A percentile compares a stretch with the other conserved stretches of the same genome.
phyloP scores from a whole-genome alignment of 2,329 filamentous ascomycete genomes.

The Geosmithia morbida region DNA sequence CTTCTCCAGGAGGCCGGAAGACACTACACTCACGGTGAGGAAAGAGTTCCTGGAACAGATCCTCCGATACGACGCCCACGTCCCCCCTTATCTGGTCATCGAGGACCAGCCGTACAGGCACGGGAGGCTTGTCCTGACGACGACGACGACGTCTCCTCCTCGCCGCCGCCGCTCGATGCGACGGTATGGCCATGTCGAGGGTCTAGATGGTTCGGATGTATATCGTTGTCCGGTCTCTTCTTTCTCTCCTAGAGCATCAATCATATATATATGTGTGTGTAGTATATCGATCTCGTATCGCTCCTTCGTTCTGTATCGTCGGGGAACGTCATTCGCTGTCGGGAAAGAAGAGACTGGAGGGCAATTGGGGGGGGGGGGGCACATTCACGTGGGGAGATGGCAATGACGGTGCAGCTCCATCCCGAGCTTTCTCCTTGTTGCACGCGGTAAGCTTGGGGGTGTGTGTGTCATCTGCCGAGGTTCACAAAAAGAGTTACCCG shows the following conservation, averaged over 20 bases:
- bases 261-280: too few species aligned
- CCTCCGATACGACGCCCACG: slow-evolving; percentile 72
- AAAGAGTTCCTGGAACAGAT: slow-evolving; percentile 73
- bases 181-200: slow-evolving; percentile 1
- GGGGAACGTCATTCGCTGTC: background rate
- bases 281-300: too few species aligned
- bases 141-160: slow-evolving; percentile 34
- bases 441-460: too few species aligned
- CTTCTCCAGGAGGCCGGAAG: too few species aligned
- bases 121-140: slow-evolving; percentile 55
- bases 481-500: too few species aligned
- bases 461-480: too few species aligned
- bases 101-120: slow-evolving; percentile 68
- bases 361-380: background rate
- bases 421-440: background rate
- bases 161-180: too few species aligned
- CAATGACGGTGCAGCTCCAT: background rate
- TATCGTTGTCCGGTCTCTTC: too few species aligned
- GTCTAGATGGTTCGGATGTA: background rate
- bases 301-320: too few species aligned
- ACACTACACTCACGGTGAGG: slow-evolving; percentile 49
- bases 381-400: background rate
- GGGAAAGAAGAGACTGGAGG: background rate
- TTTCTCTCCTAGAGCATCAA: too few species aligned
- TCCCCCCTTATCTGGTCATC: slow-evolving; percentile 79